Percentiles rank a stretch among this genome's conserved stretches.
phyloP scores from a whole-genome alignment of 345 rosid genomes.

The Dimocarpus longan region DNA sequence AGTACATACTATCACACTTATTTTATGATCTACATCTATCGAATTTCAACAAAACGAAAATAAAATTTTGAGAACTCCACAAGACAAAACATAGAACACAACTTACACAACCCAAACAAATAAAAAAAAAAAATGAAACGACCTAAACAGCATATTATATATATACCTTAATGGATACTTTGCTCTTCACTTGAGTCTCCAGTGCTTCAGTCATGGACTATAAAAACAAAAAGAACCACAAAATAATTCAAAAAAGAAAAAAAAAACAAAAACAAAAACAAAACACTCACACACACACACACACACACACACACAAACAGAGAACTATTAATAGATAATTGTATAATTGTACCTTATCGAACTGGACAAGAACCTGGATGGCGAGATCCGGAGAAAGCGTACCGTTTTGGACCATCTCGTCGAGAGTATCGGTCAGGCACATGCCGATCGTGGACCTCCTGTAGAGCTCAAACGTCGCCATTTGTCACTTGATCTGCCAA shows the following conservation, averaged over 20 bases:
- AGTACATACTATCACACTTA: background rate
- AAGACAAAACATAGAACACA: background rate
- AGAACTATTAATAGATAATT: background rate
- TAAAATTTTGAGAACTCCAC: background rate
- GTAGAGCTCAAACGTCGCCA: constrained; percentile 98
- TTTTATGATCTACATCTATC: background rate
- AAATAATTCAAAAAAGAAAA: background rate
- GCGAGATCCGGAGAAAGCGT: constrained; percentile 96
- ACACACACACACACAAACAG: background rate
- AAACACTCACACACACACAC: background rate
- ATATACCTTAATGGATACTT: constrained; percentile 78
- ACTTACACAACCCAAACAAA: background rate
- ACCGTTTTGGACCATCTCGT: constrained; percentile 92
- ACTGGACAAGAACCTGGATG: constrained; percentile 93
- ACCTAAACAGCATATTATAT: background rate
- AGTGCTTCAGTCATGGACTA: constrained; percentile 98
- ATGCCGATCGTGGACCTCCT: constrained; percentile 95
- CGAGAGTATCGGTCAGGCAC: constrained; percentile 95
- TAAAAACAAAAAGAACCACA: background rate
- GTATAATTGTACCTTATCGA: constrained; percentile 67
- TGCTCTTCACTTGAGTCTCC: constrained; percentile 91
- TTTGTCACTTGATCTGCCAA: constrained; percentile 39
- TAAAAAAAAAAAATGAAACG: background rate
- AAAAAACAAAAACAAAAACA: background rate
- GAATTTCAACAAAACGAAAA: background rate